Evolutionary conservation across 352 stramenopile genomes (phyloP), one percentile per base, ranked within the genome.

Genomic region (Lagenidium sp.): DNA sequence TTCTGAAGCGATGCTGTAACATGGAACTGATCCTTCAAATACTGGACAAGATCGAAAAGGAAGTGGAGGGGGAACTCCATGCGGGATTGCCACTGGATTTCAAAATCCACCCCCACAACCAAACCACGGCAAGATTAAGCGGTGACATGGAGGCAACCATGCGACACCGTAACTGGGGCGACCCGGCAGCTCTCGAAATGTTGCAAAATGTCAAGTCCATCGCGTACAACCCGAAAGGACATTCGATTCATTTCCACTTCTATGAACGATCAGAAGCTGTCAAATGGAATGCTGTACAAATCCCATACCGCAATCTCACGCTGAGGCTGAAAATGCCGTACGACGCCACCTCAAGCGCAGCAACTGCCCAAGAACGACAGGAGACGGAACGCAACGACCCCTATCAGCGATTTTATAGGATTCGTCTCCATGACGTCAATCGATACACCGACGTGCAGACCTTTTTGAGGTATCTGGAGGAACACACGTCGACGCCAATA

Each of bases 1-100:
- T 57, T n/a, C 36, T 57, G 5, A 57, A 57, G 16, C 20, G 49
- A 1, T 57, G 49, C 19, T 51, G 49, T 19, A 42, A n/a, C 2
- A 1, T 57, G 2, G 18, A 4, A 2, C 41, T 47, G 22, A 22
- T 57, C 6, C 8, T 21, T 5, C 43, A 41, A 42, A 29, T 57
- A 22, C 36, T 49, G 13, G 3, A 29, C 0, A 3, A 46, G 20
- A 57, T 47, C n/a, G 15, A 41, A 0, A 0, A 16, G 2, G 16
- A 26, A 0, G 48, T 34, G 1, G 49, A 57, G 25, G 49, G 49
- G 0, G 49, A 57, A n/a, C 42, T 57, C 1, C 46, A 8, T 2
- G 35, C 20, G 1, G 0, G 4, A 7, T n/a, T 57, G 0, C 41
- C 41, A 10, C 2, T 6, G 1, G 2, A 10, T 8, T 24, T 23